phyloP scores from a whole-genome alignment of 164 flowering plant genomes.

The Vitis rotundifolia region DNA sequence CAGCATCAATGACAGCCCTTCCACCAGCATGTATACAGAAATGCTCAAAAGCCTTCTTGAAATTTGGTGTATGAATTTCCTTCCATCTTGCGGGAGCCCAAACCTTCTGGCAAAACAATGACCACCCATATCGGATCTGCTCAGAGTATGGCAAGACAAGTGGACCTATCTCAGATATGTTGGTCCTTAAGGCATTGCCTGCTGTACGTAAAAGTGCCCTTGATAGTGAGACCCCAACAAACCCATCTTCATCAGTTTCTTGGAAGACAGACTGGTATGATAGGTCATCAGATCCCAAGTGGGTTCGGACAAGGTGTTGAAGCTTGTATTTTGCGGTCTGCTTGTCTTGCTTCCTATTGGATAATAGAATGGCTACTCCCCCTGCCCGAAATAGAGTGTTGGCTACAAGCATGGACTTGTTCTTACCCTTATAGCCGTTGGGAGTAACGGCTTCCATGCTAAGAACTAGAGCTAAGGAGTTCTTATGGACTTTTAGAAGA shows the following conservation, averaged over 20 bases:
- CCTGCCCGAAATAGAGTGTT: constrained; percentile 65
- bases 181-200: constrained; percentile 38
- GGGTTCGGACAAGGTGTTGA: constrained; percentile 45
- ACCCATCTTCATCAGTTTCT: constrained; percentile 37
- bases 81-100: constrained; percentile 8
- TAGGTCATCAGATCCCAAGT: constrained; percentile 47
- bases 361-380: constrained; percentile 47
- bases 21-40: constrained; percentile 69
- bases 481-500: constrained; percentile 49
- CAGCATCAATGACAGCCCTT: constrained; percentile 44
- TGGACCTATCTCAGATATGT: constrained; percentile 42
- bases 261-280: constrained; percentile 46
- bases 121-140: constrained; percentile 40
- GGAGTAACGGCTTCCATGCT: constrained; percentile 56
- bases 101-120: constrained; percentile 14
- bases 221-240: constrained; percentile 42
- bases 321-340: constrained; percentile 45
- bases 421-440: constrained; percentile 38
- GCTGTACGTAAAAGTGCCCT: constrained; percentile 40
- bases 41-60: constrained; percentile 53
- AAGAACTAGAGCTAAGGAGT: constrained; percentile 54
- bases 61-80: constrained; percentile 36
- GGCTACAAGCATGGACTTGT: constrained; percentile 61
- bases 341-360: constrained; percentile 41
- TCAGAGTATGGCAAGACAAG: constrained; percentile 45